Evolutionary conservation across 2,329 filamentous ascomycete species (phyloP).

Genomic region (Diaporthe citriasiana): DNA sequence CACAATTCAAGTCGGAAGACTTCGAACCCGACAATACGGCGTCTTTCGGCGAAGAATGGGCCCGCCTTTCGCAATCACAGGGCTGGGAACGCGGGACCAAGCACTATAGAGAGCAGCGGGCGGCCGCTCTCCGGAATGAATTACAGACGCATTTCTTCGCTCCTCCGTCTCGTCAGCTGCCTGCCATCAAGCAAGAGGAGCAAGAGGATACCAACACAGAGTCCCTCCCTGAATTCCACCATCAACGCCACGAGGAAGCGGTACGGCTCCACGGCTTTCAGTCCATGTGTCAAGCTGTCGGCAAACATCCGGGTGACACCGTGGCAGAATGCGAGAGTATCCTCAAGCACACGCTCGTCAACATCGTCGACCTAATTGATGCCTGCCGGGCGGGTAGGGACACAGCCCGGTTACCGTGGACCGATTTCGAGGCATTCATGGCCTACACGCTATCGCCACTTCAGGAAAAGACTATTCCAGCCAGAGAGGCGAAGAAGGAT

Average conservation of each 20-base stretch:
- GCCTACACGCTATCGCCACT: not conserved
- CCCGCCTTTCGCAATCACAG: conserved; percentile 20
- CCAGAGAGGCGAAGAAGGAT: not conserved
- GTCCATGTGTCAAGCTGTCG: conserved; percentile 6
- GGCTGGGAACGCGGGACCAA: conserved; percentile 15
- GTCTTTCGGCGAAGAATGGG: conserved; percentile 13
- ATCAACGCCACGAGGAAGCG: not conserved
- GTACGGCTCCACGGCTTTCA: conserved; percentile 19
- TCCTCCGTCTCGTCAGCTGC: not conserved
- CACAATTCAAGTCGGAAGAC: not conserved
- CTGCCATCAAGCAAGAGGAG: not conserved
- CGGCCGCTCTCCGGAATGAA: conserved; percentile 2
- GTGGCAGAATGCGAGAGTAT: not conserved
- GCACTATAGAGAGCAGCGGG: conserved; percentile 1
- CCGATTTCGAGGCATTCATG: conserved; percentile 1
- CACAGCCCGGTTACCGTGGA: not conserved
- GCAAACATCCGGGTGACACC: not conserved
- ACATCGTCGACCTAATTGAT: conserved; percentile 28
- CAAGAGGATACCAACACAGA: not conserved
- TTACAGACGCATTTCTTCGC: conserved; percentile 16
- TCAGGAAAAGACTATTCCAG: not conserved
- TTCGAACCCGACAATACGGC: conserved; percentile 7
- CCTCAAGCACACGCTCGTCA: conserved; percentile 18
- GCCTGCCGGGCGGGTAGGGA: not conserved
- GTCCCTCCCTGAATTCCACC: not conserved